Percentiles rank a stretch among this genome's conserved stretches.
These are phyloP conservation scores for Ceratocystis destructans DNA, from an alignment of 2,329 filamentous ascomycete genomes.

Conservation along the genomic window DNA sequence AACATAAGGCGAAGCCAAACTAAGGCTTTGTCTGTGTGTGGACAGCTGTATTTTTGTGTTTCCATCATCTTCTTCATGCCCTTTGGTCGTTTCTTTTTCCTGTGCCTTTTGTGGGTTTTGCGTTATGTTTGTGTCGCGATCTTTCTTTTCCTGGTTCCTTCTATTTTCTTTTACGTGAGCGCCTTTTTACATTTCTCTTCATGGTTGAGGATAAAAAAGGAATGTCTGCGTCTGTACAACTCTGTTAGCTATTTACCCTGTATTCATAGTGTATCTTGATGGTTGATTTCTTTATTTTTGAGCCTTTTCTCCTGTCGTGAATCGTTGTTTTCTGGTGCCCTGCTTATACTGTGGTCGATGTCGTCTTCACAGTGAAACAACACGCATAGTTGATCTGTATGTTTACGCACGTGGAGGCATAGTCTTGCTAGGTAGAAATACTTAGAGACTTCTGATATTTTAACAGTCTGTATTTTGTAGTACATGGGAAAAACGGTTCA, in stretches of 20 bases:
- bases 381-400: neutral
- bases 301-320: too few species aligned
- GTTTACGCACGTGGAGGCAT: neutral
- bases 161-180: neutral
- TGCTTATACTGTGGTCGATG: neutral
- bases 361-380: neutral
- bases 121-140: neutral
- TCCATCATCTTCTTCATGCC: neutral
- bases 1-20: neutral
- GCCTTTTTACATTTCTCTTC: neutral
- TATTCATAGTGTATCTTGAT: slow-evolving; percentile 18
- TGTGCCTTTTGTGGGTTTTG: slow-evolving; percentile 1
- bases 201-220: neutral
- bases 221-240: slow-evolving; percentile 7
- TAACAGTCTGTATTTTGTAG: neutral
- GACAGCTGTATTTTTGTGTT: slow-evolving; percentile 10
- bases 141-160: slow-evolving; percentile 1
- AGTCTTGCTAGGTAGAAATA: neutral
- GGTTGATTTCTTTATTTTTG: slow-evolving; percentile 13
- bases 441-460: too few species aligned
- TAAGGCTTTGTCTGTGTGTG: neutral
- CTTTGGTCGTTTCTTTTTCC: neutral
- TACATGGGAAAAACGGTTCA: neutral
- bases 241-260: slow-evolving; percentile 13
- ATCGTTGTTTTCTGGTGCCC: too few species aligned